Evolutionary conservation across 2,329 filamentous ascomycete species (phyloP).

Genomic region (Elsinoe australis): DNA sequence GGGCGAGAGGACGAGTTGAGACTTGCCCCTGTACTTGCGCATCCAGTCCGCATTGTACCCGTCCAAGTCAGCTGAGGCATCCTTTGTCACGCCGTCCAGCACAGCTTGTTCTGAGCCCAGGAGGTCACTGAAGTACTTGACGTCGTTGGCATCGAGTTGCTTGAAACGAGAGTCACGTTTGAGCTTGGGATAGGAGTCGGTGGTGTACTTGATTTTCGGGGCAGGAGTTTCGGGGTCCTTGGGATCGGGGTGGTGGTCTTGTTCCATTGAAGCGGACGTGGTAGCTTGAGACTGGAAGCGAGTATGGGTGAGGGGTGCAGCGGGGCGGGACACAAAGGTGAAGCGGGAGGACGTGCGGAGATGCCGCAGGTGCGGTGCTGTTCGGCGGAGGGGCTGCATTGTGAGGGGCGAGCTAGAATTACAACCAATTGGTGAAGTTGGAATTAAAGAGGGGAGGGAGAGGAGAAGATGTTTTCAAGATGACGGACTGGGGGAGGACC

Average conservation of each 20-base stretch:
- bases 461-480: not conserved
- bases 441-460: not conserved
- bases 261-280: constrained; percentile 26
- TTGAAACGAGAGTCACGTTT: constrained; percentile 71
- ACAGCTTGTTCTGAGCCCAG: constrained; percentile 72
- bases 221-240: constrained; percentile 24
- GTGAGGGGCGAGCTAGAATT: not conserved
- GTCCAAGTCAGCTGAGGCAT: constrained; percentile 73
- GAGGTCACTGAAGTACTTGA: constrained; percentile 72
- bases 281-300: constrained; percentile 28
- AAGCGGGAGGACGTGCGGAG: constrained; percentile 28
- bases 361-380: constrained; percentile 27
- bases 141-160: constrained; percentile 66
- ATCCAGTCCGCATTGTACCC: constrained; percentile 98
- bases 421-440: not conserved
- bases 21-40: constrained; percentile 93
- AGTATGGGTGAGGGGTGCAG: constrained; percentile 23
- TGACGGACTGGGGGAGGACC: not conserved
- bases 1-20: constrained; percentile 79
- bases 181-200: constrained; percentile 76
- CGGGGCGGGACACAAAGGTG: constrained; percentile 23
- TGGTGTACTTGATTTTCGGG: constrained; percentile 62
- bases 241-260: constrained; percentile 21
- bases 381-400: constrained; percentile 19
- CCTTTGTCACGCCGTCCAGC: constrained; percentile 70